phyloP scores from a whole-genome alignment of 495 filamentous ascomycete species.

The Margaritispora aquatica region DNA sequence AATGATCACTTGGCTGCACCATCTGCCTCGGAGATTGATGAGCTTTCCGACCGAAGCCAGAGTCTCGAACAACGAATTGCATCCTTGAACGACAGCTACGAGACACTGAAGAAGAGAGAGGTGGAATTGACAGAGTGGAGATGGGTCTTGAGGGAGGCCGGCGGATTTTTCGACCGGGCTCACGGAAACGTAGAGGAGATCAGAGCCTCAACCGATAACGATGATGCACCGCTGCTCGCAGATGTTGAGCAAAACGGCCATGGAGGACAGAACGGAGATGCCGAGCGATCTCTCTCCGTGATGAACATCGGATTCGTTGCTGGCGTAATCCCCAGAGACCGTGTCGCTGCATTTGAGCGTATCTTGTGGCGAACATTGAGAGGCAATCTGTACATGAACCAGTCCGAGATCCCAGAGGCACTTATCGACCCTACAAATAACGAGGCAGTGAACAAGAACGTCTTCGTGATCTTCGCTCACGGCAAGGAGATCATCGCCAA shows the following conservation, averaged over 20 bases:
- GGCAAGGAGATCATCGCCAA: constrained; percentile 97
- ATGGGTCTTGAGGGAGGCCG: constrained; percentile 92
- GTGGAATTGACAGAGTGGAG: constrained; percentile 96
- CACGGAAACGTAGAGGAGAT: constrained; percentile 97
- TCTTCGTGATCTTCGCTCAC: constrained; percentile 98
- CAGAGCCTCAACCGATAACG: constrained; percentile 80
- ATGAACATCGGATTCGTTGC: constrained; percentile 99
- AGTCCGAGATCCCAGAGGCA: constrained; percentile 94
- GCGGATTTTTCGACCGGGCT: constrained; percentile 93
- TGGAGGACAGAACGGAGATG: constrained; percentile 58
- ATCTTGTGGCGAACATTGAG: constrained; percentile 95
- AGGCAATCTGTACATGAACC: constrained; percentile 99
- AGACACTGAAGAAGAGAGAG: constrained; percentile 94
- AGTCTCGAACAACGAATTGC: constrained; percentile 86
- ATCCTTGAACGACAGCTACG: constrained; percentile 93
- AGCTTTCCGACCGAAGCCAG: constrained; percentile 85
- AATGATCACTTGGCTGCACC: constrained; percentile 78
- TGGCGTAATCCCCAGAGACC: constrained; percentile 89
- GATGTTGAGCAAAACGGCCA: constrained; percentile 74
- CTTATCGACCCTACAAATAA: constrained; percentile 89
- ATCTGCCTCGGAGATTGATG: constrained; percentile 88
- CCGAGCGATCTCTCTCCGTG: constrained; percentile 81
- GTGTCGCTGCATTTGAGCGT: constrained; percentile 91
- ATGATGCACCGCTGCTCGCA: constrained; percentile 72
- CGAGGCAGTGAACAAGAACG: constrained; percentile 90